These are phyloP conservation scores for Hyaloscypha variabilis DNA, from an alignment of 495 filamentous ascomycete genomes.

Conservation along the genomic window DNA sequence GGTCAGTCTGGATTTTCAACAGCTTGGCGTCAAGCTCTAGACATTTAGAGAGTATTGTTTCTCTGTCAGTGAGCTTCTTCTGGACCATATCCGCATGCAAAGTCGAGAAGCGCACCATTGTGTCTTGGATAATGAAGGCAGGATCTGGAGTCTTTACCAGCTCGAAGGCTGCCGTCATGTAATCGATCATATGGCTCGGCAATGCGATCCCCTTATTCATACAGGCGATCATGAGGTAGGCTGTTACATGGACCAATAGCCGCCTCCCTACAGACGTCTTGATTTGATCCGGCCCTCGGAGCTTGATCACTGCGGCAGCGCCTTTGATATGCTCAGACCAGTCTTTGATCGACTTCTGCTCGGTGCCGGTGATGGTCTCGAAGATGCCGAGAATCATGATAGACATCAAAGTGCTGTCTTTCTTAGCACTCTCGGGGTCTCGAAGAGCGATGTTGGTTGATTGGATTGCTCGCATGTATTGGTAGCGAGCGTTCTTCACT, in stretches of 20 bases:
- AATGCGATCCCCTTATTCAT: conserved; percentile 37
- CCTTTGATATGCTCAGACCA: conserved; percentile 65
- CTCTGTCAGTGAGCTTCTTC: conserved; percentile 40
- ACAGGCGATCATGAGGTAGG: conserved; percentile 43
- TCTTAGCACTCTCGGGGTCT: conserved; percentile 53
- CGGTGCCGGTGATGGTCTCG: conserved; percentile 53
- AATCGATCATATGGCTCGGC: conserved; percentile 39
- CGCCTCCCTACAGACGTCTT: conserved; percentile 49
- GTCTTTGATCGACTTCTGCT: conserved; percentile 46
- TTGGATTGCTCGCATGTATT: conserved; percentile 51
- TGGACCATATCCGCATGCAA: conserved; percentile 48
- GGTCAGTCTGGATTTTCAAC: conserved; percentile 41
- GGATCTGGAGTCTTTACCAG: conserved; percentile 28
- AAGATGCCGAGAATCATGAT: conserved; percentile 62
- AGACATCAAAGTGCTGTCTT: conserved; percentile 63
- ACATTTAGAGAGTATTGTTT: conserved; percentile 47
- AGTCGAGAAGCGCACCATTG: conserved; percentile 45
- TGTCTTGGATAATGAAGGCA: conserved; percentile 32
- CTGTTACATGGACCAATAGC: conserved; percentile 59
- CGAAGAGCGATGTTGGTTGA: conserved; percentile 54
- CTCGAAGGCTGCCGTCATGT: conserved; percentile 37
- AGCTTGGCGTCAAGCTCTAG: conserved; percentile 54
- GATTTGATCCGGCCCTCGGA: conserved; percentile 60
- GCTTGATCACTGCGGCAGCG: conserved; percentile 57
- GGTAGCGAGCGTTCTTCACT: conserved; percentile 43